Evolutionary conservation across 257 asterid species (phyloP), one percentile per base, ranked within the genome.

Genomic region (Nicotiana knightiana): DNA sequence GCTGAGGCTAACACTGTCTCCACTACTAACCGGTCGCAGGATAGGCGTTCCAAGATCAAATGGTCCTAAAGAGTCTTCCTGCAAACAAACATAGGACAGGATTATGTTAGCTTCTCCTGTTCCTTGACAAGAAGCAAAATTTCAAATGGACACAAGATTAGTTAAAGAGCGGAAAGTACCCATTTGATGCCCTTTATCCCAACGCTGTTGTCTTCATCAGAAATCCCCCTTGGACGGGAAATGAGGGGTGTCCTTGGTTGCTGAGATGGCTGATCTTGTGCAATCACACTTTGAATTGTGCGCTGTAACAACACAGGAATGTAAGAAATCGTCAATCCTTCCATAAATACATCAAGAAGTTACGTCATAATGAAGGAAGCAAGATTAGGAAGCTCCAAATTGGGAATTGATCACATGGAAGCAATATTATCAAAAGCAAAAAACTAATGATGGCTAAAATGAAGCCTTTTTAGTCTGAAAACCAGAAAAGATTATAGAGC

Each of bases 61-160:
- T 55, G 86, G 85, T 81, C 84, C 84, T 51, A 39, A 5, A 76
- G 83, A 83, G 53, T 91, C 88, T 83, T 85, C 87, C 91, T 89
- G 84, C 88, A 83, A 78, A 16, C 62, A 35, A 51, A 30, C 46
- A 86, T 64, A 55, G 39, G 54, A 35, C 43, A 55, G 76, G 67
- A 67, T 26, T 53, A 81, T 6, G 57, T 81, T 54, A 58, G 79
- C 16, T 43, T 43, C 24, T 10, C 28, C 28, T 18, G 37, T 13
- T 43, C 48, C 73, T 82, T 71, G 35, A 75, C 61, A 77, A 10
- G 58, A 17, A 55, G 54, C 28, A 80, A 21, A 64, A 68, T 26
- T 73, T 59, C 61, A 54, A 75, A 35, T 67, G 35, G 70, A 53
- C 9, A 21, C 46, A 39, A 64, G 77, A 54, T 76, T 70, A 43